phyloP scores from a whole-genome alignment of 2,329 filamentous ascomycete species.

The Graphilbum ipis-grandicollis region DNA sequence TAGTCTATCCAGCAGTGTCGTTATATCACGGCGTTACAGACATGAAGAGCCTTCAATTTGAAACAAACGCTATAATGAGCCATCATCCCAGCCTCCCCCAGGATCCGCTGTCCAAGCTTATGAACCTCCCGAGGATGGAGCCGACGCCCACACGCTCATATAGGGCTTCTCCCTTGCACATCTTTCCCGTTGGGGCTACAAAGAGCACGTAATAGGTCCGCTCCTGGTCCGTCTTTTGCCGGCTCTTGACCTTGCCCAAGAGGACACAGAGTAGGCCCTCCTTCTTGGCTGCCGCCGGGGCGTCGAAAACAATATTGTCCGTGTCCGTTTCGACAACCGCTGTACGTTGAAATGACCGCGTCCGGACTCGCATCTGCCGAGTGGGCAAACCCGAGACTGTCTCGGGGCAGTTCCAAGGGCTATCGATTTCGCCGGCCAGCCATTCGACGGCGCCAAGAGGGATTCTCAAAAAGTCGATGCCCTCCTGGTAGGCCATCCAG shows the following conservation, averaged over 20 bases:
- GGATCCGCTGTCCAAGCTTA: too few species aligned
- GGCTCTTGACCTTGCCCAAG: background rate
- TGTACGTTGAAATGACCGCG: background rate
- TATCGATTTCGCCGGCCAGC: background rate
- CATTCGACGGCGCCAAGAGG: conserved; percentile 7
- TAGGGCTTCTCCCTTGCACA: background rate
- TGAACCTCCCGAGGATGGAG: background rate
- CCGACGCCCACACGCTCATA: conserved; percentile 1
- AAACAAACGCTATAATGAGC: too few species aligned
- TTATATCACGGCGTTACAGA: too few species aligned
- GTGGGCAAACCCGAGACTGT: background rate
- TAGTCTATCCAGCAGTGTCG: too few species aligned
- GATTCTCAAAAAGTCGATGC: conserved; percentile 13
- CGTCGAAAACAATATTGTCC: background rate
- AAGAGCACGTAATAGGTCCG: background rate
- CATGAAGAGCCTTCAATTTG: too few species aligned
- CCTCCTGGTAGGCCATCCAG: conserved; percentile 18
- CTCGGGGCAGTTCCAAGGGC: background rate
- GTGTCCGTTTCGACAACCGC: background rate
- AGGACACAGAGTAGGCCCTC: background rate
- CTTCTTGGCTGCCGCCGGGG: background rate
- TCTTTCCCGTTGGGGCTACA: background rate
- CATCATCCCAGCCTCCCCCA: too few species aligned
- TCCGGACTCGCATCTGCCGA: background rate
- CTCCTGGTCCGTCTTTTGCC: background rate